Evolutionary conservation across 139 green algal genomes (phyloP).

Genomic region (Pseudopediastrum boryanum): DNA sequence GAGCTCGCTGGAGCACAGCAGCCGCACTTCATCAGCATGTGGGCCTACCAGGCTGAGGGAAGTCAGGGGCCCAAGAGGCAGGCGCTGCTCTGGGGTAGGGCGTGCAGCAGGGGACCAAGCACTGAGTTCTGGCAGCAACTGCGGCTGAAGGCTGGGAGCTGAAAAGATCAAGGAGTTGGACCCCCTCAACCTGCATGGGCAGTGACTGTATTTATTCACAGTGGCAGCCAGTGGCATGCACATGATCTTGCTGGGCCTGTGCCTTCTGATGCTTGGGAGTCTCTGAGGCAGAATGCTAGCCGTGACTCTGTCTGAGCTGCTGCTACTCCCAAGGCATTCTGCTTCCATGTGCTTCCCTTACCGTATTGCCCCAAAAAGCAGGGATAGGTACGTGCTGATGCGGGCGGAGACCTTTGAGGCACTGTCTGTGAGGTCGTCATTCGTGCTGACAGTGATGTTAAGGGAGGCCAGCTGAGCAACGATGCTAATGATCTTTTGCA

Average conservation of each 20-base stretch:
- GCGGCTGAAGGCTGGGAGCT: slow-evolving; percentile 5
- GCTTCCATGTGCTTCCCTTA: background rate
- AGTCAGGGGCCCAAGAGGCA: background rate
- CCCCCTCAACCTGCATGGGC: slow-evolving; percentile 5
- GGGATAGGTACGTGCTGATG: background rate
- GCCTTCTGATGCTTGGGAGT: background rate
- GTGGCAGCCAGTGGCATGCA: background rate
- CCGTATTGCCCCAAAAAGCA: slow-evolving; percentile 28
- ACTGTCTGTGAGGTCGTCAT: slow-evolving; percentile 25
- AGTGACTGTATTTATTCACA: background rate
- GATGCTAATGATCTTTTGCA: background rate
- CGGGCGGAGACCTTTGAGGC: slow-evolving; percentile 7
- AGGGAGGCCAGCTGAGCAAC: slow-evolving; percentile 16
- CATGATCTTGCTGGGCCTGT: background rate
- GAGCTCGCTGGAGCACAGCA: slow-evolving; percentile 28
- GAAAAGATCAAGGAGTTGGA: slow-evolving; percentile 19
- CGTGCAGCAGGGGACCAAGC: background rate
- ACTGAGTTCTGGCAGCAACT: slow-evolving; percentile 15
- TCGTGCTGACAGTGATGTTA: slow-evolving; percentile 6
- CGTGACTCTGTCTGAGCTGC: background rate
- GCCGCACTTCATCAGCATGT: slow-evolving; percentile 21
- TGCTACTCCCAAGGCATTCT: background rate
- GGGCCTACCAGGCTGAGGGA: too few species aligned
- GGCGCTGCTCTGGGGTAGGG: background rate
- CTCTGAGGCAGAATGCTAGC: too few species aligned